A percentile compares a stretch with the other conserved stretches of the same genome.
Conservation (phyloP, 768 basidiomycete species). For the Amanita brunnescens region DNA sequence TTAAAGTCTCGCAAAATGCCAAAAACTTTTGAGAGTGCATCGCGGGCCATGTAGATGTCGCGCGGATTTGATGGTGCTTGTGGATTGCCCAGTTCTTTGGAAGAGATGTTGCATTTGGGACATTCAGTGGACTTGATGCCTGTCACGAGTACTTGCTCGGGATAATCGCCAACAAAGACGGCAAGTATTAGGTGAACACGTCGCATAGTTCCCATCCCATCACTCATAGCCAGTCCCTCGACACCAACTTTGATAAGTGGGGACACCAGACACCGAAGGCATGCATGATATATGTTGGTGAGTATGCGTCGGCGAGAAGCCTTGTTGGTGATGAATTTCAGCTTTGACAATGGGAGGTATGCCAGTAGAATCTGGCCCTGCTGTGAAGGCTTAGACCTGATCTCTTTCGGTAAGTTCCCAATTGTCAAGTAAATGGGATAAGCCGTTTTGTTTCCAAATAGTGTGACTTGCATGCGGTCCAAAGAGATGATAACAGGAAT, state of each 20-base stretch:
- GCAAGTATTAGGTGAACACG: background rate
- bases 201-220: background rate
- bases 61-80: background rate
- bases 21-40: background rate
- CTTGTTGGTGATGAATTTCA: slow-evolving; percentile 22
- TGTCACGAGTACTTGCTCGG: slow-evolving; percentile 2
- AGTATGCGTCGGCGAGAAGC: slow-evolving; percentile 17
- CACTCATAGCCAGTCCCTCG: background rate
- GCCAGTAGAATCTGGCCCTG: slow-evolving; percentile 28
- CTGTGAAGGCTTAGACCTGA: slow-evolving; percentile 21
- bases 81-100: background rate
- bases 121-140: background rate
- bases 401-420: slow-evolving; percentile 27
- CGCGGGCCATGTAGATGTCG: background rate
- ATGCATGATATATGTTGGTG: slow-evolving; percentile 29
- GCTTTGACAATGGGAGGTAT: slow-evolving; percentile 29
- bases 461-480: slow-evolving; percentile 32
- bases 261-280: background rate
- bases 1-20: background rate
- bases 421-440: slow-evolving; percentile 37
- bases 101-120: background rate
- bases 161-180: slow-evolving; percentile 1
- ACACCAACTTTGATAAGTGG: background rate
- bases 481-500: slow-evolving; percentile 31
- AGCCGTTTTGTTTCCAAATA: slow-evolving; percentile 27